Conservation (phyloP, 2,329 filamentous ascomycete species). For the Penicillium nordicum region DNA sequence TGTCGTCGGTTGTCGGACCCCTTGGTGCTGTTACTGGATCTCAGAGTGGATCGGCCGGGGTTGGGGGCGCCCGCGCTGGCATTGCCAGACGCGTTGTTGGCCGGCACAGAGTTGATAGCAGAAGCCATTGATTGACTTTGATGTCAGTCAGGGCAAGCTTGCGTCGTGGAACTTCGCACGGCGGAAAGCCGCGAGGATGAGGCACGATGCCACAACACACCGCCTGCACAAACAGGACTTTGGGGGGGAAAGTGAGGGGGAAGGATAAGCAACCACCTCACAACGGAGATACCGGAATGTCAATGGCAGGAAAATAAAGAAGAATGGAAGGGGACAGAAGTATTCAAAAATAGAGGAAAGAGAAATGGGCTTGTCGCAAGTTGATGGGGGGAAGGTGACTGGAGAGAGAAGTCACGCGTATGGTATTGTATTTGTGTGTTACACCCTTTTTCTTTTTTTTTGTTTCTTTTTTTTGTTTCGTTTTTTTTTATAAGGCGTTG, state of each 20-base stretch:
- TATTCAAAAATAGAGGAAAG: conserved; percentile 7
- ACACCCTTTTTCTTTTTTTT: neutral
- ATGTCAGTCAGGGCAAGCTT: conserved; percentile 31
- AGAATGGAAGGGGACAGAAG: conserved; percentile 2
- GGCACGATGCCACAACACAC: conserved; percentile 38
- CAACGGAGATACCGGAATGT: conserved; percentile 2
- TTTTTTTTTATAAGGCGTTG: neutral
- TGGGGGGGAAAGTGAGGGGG: conserved; percentile 10
- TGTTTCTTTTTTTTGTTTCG: neutral
- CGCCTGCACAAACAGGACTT: conserved; percentile 34
- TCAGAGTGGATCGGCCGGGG: conserved; percentile 45
- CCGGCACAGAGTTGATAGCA: conserved; percentile 36
- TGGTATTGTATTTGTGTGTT: conserved; percentile 10
- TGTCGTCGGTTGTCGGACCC: conserved; percentile 55
- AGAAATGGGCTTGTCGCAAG: conserved; percentile 7
- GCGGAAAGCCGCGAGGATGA: conserved; percentile 33
- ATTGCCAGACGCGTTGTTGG: conserved; percentile 40
- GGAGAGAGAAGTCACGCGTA: conserved; percentile 9
- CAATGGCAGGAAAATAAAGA: conserved; percentile 8
- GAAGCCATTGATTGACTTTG: conserved; percentile 41
- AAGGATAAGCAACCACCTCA: conserved; percentile 11
- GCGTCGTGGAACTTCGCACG: conserved; percentile 36
- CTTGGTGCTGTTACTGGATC: conserved; percentile 50
- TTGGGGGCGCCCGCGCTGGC: conserved; percentile 38
- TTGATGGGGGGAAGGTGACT: neutral